Conservation (phyloP, 1,284 basidiomycete species). For the Microbotryum lychnidis-dioicae region DNA sequence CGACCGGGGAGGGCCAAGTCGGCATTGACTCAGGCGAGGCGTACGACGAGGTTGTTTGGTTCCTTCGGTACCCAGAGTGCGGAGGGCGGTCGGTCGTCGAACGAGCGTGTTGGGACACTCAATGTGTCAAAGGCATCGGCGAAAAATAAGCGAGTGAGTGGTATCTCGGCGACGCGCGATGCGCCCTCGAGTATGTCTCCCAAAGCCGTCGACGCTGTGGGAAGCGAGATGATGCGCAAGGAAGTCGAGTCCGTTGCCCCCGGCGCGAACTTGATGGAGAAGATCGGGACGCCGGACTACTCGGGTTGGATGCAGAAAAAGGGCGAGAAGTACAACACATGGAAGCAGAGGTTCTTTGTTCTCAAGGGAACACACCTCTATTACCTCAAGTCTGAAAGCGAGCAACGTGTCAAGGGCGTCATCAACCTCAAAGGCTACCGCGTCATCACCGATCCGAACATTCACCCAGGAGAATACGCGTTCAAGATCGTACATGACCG, state of each 20-base stretch:
- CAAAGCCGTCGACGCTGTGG: conserved; percentile 32
- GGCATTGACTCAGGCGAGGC: conserved; percentile 7
- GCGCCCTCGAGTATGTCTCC: conserved; percentile 38
- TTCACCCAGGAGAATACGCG: conserved; percentile 85
- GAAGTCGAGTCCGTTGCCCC: conserved; percentile 41
- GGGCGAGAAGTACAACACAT: conserved; percentile 83
- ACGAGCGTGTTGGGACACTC: no score
- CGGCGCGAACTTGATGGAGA: conserved; percentile 55
- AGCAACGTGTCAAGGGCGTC: conserved; percentile 90
- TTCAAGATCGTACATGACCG: conserved; percentile 88
- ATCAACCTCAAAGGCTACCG: conserved; percentile 88
- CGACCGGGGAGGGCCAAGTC: no score
- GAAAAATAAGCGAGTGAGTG: neutral
- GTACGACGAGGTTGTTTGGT: conserved; percentile 27
- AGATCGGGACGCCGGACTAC: conserved; percentile 81
- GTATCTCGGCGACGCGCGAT: conserved; percentile 36
- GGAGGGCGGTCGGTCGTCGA: no score
- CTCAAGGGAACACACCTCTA: conserved; percentile 88
- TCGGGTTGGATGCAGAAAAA: conserved; percentile 93
- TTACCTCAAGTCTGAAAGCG: conserved; percentile 65
- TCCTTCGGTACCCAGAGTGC: conserved; percentile 11
- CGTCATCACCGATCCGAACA: conserved; percentile 84
- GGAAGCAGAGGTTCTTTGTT: conserved; percentile 91
- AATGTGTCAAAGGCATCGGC: conserved; percentile 9
- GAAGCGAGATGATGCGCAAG: conserved; percentile 44